phyloP scores from a whole-genome alignment of 1,284 basidiomycete genomes.

The Irpex lacteus region DNA sequence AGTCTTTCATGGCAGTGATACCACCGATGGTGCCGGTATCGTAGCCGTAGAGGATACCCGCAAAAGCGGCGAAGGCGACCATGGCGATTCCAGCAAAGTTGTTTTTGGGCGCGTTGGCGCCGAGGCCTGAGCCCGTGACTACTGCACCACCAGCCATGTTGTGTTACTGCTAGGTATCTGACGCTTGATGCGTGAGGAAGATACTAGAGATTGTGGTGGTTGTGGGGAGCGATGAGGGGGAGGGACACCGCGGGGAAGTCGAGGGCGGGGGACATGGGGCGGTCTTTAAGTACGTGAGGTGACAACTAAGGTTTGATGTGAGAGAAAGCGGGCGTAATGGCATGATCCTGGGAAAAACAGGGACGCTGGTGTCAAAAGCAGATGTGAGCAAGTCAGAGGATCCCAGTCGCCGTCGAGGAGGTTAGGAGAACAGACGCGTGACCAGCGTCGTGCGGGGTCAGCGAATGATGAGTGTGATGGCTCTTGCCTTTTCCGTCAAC shows the following conservation, averaged over 20 bases:
- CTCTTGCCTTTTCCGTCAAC: no score
- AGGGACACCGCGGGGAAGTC: constrained; percentile 11
- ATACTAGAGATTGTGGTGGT: neutral
- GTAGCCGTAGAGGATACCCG: constrained; percentile 81
- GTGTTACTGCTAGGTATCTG: constrained; percentile 3
- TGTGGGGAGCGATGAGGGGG: constrained; percentile 18
- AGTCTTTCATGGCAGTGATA: constrained; percentile 56
- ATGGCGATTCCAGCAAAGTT: constrained; percentile 55
- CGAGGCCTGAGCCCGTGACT: constrained; percentile 42
- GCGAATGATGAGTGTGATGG: no score
- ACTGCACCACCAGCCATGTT: constrained; percentile 55
- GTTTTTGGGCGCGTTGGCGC: constrained; percentile 44
- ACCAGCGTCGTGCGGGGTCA: no score
- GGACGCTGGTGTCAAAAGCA: neutral
- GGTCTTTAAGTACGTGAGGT: neutral
- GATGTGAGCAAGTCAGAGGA: neutral
- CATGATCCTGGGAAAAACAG: neutral
- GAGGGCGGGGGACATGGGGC: constrained; percentile 8
- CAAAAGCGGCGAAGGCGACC: constrained; percentile 78
- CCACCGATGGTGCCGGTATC: constrained; percentile 79
- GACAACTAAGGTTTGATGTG: neutral
- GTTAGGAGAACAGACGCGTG: no score
- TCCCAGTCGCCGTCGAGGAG: no score
- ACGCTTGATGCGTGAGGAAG: constrained; percentile 2
- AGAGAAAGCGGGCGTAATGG: neutral